Evolutionary conservation across 371 early-diverging fungal genomes (phyloP).

Genomic region (Syncephalastrum contaminatum): DNA sequence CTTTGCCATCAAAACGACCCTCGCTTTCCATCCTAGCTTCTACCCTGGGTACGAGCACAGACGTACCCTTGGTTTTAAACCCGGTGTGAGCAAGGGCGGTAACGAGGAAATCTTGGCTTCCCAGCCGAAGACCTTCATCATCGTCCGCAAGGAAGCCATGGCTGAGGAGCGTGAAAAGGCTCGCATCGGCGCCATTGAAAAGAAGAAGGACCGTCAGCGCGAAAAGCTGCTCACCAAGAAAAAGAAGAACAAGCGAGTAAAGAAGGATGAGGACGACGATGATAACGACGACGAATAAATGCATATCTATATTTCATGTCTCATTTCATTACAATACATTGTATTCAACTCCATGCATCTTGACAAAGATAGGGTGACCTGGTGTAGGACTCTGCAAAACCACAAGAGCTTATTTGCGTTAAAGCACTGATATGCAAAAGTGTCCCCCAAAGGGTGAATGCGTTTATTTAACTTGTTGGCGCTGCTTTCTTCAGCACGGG

Average conservation of each 20-base stretch:
- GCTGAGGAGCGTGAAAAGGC: conserved; percentile 41
- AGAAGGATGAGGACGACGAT: conserved; percentile 18
- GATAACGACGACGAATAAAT: conserved; percentile 13
- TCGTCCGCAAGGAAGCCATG: conserved; percentile 60
- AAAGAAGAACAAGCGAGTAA: conserved; percentile 26
- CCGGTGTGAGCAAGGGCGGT: conserved; percentile 69
- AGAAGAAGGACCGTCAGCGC: conserved; percentile 12
- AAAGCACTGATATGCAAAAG: no score
- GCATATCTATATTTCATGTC: no score
- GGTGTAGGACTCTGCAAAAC: no score
- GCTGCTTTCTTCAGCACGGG: conserved; percentile 21
- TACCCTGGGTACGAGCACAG: conserved; percentile 93
- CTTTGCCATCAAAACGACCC: conserved; percentile 54
- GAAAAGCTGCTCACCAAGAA: conserved; percentile 17
- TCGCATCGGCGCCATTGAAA: conserved; percentile 18
- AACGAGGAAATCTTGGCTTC: conserved; percentile 81
- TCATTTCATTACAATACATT: no score
- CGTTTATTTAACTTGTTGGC: conserved; percentile 1
- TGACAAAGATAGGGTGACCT: neutral
- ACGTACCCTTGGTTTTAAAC: conserved; percentile 89
- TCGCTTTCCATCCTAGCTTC: conserved; percentile 64
- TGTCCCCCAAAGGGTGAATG: neutral
- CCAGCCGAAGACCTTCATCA: conserved; percentile 69
- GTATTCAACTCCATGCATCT: no score
- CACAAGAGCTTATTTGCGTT: no score